phyloP scores from a whole-genome alignment of 495 filamentous ascomycete genomes.

The Cryomyces antarcticus region DNA sequence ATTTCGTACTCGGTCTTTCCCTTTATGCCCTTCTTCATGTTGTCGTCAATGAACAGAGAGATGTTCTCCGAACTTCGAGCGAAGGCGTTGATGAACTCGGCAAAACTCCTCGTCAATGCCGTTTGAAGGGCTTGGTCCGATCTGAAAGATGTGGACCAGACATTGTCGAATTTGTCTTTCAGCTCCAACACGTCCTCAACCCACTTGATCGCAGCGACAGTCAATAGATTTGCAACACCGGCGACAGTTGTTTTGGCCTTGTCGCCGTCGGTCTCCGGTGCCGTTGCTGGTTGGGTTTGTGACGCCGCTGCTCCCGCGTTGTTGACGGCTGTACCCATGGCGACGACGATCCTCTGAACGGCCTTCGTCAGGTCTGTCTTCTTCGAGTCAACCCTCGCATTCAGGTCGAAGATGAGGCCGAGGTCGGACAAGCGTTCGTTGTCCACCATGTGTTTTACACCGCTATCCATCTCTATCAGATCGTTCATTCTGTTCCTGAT shows the following conservation, averaged over 20 bases:
- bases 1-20: constrained; percentile 81
- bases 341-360: constrained; percentile 53
- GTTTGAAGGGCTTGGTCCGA: constrained; percentile 62
- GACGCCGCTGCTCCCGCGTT: constrained; percentile 29
- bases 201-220: constrained; percentile 77
- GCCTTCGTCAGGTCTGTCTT: constrained; percentile 49
- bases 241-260: constrained; percentile 16
- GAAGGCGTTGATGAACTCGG: constrained; percentile 81
- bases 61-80: constrained; percentile 69
- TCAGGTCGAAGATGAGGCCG: constrained; percentile 53
- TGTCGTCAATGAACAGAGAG: constrained; percentile 93
- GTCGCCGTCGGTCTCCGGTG: constrained; percentile 8
- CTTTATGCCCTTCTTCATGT: constrained; percentile 81
- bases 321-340: constrained; percentile 69
- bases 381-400: constrained; percentile 55
- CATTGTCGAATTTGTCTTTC: constrained; percentile 73
- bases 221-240: constrained; percentile 38
- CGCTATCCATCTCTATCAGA: constrained; percentile 69
- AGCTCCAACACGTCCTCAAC: constrained; percentile 77
- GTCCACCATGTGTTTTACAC: constrained; percentile 77
- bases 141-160: constrained; percentile 49
- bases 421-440: constrained; percentile 65
- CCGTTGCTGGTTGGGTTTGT: constrained; percentile 5
- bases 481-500: constrained; percentile 57
- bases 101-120: constrained; percentile 63